phyloP scores from a whole-genome alignment of 306 rosid genomes.

The Mimosa pudica region DNA sequence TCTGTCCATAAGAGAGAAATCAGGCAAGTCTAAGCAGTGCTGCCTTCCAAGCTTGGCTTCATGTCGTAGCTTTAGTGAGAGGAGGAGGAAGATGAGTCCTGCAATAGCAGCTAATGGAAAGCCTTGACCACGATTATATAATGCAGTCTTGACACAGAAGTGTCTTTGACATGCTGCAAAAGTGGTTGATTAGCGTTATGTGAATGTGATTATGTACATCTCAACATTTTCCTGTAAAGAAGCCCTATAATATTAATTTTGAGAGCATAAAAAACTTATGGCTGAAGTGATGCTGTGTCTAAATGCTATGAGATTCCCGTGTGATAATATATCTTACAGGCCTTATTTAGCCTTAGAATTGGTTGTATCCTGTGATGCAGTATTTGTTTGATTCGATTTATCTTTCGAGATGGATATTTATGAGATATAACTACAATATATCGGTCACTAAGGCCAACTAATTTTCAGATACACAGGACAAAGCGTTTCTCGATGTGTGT shows the following conservation, averaged over 20 bases:
- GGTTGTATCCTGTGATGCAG: neutral
- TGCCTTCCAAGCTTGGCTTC: constrained; percentile 86
- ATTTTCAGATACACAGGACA: neutral
- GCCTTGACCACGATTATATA: constrained; percentile 26
- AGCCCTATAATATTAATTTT: constrained; percentile 33
- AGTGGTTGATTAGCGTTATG: constrained; percentile 19
- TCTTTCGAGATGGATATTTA: neutral
- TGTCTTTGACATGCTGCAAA: constrained; percentile 1
- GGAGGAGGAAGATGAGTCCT: constrained; percentile 71
- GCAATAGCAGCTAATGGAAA: constrained; percentile 61
- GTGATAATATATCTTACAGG: neutral
- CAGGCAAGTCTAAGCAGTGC: constrained; percentile 55
- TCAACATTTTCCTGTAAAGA: constrained; percentile 40
- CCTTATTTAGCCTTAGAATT: neutral
- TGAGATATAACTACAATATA: too few relatives aligned
- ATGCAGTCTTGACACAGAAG: constrained; percentile 14
- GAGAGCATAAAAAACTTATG: constrained; percentile 33
- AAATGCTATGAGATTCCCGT: constrained; percentile 32
- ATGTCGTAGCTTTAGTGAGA: constrained; percentile 64
- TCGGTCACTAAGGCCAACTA: neutral
- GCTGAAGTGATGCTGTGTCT: constrained; percentile 25
- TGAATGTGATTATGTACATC: constrained; percentile 46
- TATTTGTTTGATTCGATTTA: neutral
- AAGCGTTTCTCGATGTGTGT: neutral
- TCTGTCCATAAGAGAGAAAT: constrained; percentile 37